Evolutionary conservation across 768 basidiomycete genomes (phyloP).

Genomic region (Sporobolomyces pararoseus): DNA sequence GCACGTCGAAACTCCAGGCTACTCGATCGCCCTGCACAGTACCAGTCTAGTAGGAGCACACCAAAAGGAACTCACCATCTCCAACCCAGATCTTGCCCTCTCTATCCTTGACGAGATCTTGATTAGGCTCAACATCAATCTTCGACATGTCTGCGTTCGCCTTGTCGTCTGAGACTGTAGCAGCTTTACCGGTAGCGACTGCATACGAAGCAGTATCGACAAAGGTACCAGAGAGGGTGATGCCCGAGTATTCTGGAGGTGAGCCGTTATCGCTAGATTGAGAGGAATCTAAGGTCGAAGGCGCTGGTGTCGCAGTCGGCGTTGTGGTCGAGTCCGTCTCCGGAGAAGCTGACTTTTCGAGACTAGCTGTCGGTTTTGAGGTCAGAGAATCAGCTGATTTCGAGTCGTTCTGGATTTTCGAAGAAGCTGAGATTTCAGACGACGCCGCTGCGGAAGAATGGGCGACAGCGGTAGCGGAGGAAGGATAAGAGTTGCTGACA

Average conservation of each 20-base stretch:
- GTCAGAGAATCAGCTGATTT: background rate
- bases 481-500: background rate
- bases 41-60: too few relatives aligned
- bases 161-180: background rate
- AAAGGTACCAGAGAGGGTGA: conserved; percentile 20
- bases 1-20: too few relatives aligned
- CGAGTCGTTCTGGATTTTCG: too few relatives aligned
- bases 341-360: too few relatives aligned
- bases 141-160: conserved; percentile 3
- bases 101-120: background rate
- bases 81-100: conserved; percentile 22
- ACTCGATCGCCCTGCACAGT: too few relatives aligned
- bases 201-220: conserved; percentile 13
- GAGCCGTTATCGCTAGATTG: background rate
- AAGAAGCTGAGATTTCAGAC: too few relatives aligned
- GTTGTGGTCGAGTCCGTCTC: too few relatives aligned
- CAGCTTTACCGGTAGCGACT: conserved; percentile 11
- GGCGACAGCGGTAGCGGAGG: too few relatives aligned
- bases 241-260: background rate
- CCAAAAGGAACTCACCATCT: conserved; percentile 13
- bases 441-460: too few relatives aligned
- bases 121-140: background rate
- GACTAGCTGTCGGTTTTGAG: background rate
- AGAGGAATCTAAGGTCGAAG: background rate
- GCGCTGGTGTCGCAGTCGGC: too few relatives aligned